Evolutionary conservation across 805 yeast genomes (phyloP).

Genomic region (Cyberlindnera euphorbiae): DNA sequence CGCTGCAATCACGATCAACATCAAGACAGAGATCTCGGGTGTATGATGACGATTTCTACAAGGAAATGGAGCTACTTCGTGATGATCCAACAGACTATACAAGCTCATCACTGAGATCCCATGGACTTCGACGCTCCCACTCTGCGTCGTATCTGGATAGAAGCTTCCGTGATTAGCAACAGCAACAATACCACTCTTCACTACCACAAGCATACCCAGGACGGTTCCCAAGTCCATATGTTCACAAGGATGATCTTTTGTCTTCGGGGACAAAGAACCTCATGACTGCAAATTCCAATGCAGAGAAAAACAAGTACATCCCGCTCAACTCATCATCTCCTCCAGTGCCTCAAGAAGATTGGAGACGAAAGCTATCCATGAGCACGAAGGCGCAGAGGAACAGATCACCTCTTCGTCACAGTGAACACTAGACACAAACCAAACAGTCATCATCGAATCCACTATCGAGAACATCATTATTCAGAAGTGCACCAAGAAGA

Average conservation of each 20-base stretch:
- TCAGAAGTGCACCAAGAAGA: conserved; percentile 1
- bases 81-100: conserved; percentile 7
- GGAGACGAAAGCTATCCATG: conserved; percentile 5
- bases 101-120: conserved; percentile 2
- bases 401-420: too few species aligned
- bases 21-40: too few species aligned
- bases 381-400: too few species aligned
- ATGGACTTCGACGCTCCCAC: conserved; percentile 8
- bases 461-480: not conserved
- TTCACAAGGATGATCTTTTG: conserved; percentile 13
- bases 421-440: too few species aligned
- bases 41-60: conserved; percentile 5
- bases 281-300: conserved; percentile 18
- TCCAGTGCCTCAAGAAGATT: conserved; percentile 5
- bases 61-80: conserved; percentile 18
- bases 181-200: conserved; percentile 2
- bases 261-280: conserved; percentile 18
- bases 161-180: not conserved
- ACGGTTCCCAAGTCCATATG: conserved; percentile 21
- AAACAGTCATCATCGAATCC: too few species aligned
- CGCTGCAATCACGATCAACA: too few species aligned
- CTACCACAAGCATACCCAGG: conserved; percentile 24
- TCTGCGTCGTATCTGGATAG: conserved; percentile 8
- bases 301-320: conserved; percentile 13
- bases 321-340: conserved; percentile 7